Evolutionary conservation across 257 asterid species (phyloP), one percentile per base, ranked within the genome.

Genomic region (Nicotiana paniculata): DNA sequence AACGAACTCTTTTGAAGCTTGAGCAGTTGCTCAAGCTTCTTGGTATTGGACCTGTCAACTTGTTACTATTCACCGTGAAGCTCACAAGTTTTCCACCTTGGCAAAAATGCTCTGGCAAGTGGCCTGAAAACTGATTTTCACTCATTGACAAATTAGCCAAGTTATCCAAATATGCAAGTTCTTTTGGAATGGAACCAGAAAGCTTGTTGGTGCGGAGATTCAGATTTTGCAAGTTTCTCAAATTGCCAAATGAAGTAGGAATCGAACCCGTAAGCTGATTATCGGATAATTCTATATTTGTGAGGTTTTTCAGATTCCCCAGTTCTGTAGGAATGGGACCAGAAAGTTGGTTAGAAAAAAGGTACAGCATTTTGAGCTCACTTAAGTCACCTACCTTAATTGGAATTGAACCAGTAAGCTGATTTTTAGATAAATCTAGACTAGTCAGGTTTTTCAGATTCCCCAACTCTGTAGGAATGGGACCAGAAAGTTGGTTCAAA

Each of bases 391-490:
- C 82, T 1, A 85, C 1, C 7, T 64, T 43, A 55, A 62, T 15
- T 9, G 88, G 86, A 68, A 86, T 75, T 5, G 77, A 4, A 6
- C 78, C 78, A 39, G 58, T 18, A 72, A 72, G 78, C 10, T 15
- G 26, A 48, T 86, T 86, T 16, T 0, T 4, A 6, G 9, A 21
- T 46, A 15, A 3, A 9, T 39, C 2, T 13, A 51, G 13, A 51
- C 2, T 0, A 9, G 16, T 3, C 17, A 51, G 57, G 57, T 51
- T 51, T 51, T 11, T 51, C 57, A 51, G 5, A 53, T 53, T 53
- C 17, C 17, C 57, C 57, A 53, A 3, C 17, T 70, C 53, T 4
- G 0, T 15, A 43, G 84, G 86, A 30, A 85, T 53, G 1, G 9
- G 10, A 51, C 86, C 84, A 24, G 48, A 39, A 13, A 72, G 30